These are phyloP conservation scores for Rosa rugosa DNA, from an alignment of 306 rosid genomes.

Conservation along the genomic window DNA sequence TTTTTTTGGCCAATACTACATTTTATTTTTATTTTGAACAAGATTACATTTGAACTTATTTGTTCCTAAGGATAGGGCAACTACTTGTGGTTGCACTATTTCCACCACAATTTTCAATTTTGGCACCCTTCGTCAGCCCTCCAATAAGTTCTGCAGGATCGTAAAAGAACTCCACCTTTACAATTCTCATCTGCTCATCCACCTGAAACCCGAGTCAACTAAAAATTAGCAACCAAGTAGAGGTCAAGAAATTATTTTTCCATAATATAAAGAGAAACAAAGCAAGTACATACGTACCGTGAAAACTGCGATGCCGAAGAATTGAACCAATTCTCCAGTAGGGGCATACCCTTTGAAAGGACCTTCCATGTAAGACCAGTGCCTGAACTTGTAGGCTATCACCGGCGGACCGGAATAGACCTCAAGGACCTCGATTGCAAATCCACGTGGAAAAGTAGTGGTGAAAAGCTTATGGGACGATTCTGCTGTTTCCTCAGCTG, in stretches of 20 bases:
- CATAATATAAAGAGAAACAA: no score
- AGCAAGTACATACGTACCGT: constrained; percentile 35
- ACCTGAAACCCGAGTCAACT: constrained; percentile 29
- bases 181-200: constrained; percentile 44
- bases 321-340: constrained; percentile 45
- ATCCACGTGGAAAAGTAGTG: constrained; percentile 63
- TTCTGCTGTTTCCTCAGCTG: constrained; percentile 50
- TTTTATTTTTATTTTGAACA: neutral
- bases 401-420: constrained; percentile 59
- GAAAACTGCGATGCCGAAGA: constrained; percentile 53
- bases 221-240: neutral
- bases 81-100: constrained; percentile 24
- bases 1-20: neutral
- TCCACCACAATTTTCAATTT: constrained; percentile 22
- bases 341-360: constrained; percentile 68
- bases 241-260: neutral
- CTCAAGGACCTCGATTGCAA: constrained; percentile 54
- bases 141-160: constrained; percentile 60
- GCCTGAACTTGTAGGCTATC: constrained; percentile 65
- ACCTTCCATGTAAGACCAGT: constrained; percentile 77
- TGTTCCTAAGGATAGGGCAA: constrained; percentile 50
- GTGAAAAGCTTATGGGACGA: constrained; percentile 48
- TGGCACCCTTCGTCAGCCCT: constrained; percentile 43
- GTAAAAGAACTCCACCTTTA: constrained; percentile 63
- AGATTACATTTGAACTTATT: neutral